A percentile compares a stretch with the other conserved stretches of the same genome.
phyloP scores from a whole-genome alignment of 116 monocot genomes.

The Trichopus zeylanicus region DNA sequence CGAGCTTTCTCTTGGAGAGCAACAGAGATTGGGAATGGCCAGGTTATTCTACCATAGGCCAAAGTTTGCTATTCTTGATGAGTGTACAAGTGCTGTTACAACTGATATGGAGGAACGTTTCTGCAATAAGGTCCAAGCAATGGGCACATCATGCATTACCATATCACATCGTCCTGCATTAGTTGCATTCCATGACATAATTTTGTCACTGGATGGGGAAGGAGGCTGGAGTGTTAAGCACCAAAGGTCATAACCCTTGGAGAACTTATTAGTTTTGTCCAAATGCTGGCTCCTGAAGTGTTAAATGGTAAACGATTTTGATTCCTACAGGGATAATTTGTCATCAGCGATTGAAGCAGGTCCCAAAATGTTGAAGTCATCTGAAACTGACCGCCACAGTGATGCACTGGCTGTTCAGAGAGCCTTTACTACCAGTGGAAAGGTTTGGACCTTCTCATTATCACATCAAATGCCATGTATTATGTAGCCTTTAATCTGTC shows the following conservation, averaged over 20 bases:
- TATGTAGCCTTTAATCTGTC: background rate
- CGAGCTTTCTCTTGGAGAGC: conserved; percentile 97
- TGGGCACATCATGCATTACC: conserved; percentile 98
- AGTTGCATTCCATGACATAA: conserved; percentile 96
- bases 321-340: conserved; percentile 49
- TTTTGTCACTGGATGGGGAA: conserved; percentile 95
- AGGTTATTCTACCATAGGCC: conserved; percentile 96
- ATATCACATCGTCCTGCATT: conserved; percentile 97
- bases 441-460: conserved; percentile 36
- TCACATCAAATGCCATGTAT: background rate
- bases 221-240: conserved; percentile 81
- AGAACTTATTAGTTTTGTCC: background rate
- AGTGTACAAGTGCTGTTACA: conserved; percentile 99
- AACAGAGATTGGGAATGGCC: conserved; percentile 97
- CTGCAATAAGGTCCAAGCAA: conserved; percentile 83
- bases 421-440: conserved; percentile 59
- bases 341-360: conserved; percentile 21
- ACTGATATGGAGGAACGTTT: conserved; percentile 98
- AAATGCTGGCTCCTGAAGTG: background rate
- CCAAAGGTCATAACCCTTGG: conserved; percentile 37
- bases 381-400: conserved; percentile 58
- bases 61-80: conserved; percentile 97
- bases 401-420: conserved; percentile 83
- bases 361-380: conserved; percentile 29
- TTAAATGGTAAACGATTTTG: background rate